Evolutionary conservation across 495 filamentous ascomycete genomes (phyloP), one percentile per base, ranked within the genome.

Genomic region (Cenococcum geophilum): DNA sequence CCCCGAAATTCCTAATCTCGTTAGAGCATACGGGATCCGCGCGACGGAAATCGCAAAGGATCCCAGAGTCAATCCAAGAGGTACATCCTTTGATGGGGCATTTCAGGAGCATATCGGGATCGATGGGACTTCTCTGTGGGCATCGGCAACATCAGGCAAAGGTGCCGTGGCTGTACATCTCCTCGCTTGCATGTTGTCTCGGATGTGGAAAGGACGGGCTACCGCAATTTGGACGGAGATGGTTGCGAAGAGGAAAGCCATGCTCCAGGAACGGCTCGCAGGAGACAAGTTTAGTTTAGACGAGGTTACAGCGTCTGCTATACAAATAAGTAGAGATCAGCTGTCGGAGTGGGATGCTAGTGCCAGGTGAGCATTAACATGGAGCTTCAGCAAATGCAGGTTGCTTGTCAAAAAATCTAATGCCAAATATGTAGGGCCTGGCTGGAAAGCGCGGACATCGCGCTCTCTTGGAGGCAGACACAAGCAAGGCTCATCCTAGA

Each of bases 401-500:
- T 32, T 32, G 6, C 27, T 3, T 3, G 6, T 3, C 27, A 32
- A 6, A 32, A 32, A 32, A 32, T 32, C 27, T 32, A 6, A 32
- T 6, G 27, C n/a, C n/a, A 32, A 3, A 32, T 32, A 32, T 32
- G 6, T 16, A 27, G 49, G 23, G 57, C 62, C 9, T 65, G 62
- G 62, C 57, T 53, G 10, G 50, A 34, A 9, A 60, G 20, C 14
- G 62, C 62, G 5, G 62, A 65, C 25, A 16, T 10, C 23, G 62
- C 51, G 5, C 27, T 57, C 65, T 60, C 53, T 32, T 1, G 48
- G 18, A 51, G 69, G 47, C 74, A 77, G 51, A 71, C 40, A 8
- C 74, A 79, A 49, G 57, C 73, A 0, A 65, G 42, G 50, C 56
- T 77, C 12, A 72, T 79, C 9, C 22, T 76, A 22, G 60, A 76